Conservation (phyloP, 164 flowering plant species). For the Buxus sempervirens region DNA sequence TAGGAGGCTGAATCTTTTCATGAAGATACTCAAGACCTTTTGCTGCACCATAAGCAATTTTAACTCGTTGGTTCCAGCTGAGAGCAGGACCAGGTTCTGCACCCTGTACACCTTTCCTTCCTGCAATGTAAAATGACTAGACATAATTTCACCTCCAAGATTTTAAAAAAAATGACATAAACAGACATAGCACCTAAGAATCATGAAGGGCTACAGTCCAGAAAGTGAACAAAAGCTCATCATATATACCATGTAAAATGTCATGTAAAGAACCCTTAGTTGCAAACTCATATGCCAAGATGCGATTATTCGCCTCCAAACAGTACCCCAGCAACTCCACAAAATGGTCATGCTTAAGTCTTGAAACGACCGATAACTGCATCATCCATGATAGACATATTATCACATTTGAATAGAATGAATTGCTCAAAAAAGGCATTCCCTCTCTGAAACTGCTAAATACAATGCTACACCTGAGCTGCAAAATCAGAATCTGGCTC, state of each 20-base stretch:
- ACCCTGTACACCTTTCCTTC: conserved; percentile 73
- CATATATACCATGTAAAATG: conserved; percentile 52
- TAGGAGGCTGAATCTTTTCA: conserved; percentile 62
- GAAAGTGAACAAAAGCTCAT: no score
- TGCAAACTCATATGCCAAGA: conserved; percentile 59
- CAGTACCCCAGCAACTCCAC: conserved; percentile 63
- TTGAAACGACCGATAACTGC: conserved; percentile 65
- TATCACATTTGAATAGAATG: background rate
- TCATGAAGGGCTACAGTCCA: no score
- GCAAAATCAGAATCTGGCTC: conserved; percentile 70
- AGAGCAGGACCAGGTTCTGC: conserved; percentile 75
- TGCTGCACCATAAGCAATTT: conserved; percentile 64
- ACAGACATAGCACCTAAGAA: no score
- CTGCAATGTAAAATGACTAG: conserved; percentile 18
- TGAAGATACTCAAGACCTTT: conserved; percentile 70
- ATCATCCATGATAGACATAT: background rate
- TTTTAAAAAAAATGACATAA: no score
- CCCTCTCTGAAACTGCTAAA: background rate
- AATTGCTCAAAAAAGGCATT: background rate
- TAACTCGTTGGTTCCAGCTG: conserved; percentile 59
- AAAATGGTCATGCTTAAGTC: conserved; percentile 59
- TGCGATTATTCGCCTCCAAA: conserved; percentile 52
- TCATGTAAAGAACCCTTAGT: conserved; percentile 65
- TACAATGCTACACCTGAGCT: conserved; percentile 52
- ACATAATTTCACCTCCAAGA: background rate